These are phyloP conservation scores for Quercus ilex DNA, from an alignment of 306 rosid genomes.

Conservation along the genomic window DNA sequence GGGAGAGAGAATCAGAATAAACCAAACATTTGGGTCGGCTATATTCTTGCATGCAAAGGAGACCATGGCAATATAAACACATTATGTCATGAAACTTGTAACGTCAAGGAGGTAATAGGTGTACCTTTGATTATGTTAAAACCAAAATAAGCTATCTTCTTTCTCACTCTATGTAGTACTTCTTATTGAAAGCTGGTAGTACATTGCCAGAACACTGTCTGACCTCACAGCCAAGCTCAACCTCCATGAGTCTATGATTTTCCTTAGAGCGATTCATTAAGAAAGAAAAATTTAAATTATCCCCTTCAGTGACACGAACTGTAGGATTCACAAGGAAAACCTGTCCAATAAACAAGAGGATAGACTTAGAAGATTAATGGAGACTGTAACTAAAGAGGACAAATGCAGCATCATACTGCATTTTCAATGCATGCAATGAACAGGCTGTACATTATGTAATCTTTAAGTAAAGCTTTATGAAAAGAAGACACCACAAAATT, in stretches of 20 bases:
- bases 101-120: slow-evolving; percentile 4
- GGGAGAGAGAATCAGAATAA: neutral
- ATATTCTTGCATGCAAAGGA: neutral
- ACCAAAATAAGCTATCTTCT: slow-evolving; percentile 21
- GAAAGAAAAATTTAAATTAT: slow-evolving; percentile 60
- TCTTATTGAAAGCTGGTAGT: slow-evolving; percentile 51
- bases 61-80: neutral
- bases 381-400: neutral
- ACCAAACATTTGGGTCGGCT: neutral
- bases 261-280: slow-evolving; percentile 81
- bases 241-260: slow-evolving; percentile 96
- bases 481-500: neutral
- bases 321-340: slow-evolving; percentile 81
- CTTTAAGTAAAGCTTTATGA: neutral
- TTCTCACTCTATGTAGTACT: slow-evolving; percentile 80
- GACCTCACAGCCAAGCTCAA: slow-evolving; percentile 74
- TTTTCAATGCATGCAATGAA: slow-evolving; percentile 7
- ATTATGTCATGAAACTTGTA: slow-evolving; percentile 10
- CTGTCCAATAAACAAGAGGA: slow-evolving; percentile 35
- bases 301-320: slow-evolving; percentile 55
- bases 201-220: slow-evolving; percentile 52
- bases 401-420: slow-evolving; percentile 4
- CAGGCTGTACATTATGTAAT: neutral
- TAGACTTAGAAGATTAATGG: neutral
- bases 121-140: slow-evolving; percentile 31